Conservation (phyloP, 169 alveolate genomes). For the Plasmodium adleri region DNA sequence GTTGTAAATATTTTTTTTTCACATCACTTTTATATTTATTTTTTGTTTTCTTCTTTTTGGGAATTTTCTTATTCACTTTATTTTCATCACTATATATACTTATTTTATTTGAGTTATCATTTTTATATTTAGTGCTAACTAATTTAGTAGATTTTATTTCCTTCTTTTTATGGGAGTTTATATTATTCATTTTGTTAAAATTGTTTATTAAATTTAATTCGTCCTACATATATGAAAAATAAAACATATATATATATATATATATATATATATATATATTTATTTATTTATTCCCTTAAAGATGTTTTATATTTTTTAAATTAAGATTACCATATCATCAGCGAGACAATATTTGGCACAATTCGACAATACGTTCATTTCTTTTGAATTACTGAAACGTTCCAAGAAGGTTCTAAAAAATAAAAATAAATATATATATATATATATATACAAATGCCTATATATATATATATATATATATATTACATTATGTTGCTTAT, state of each 20-base stretch:
- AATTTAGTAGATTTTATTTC: slow-evolving; percentile 23
- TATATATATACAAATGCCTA: neutral
- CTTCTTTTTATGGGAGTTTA: slow-evolving; percentile 6
- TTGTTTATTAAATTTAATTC: slow-evolving; percentile 11
- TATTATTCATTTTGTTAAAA: neutral
- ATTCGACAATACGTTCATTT: slow-evolving; percentile 2
- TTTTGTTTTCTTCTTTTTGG: slow-evolving; percentile 42
- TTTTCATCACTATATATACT: slow-evolving; percentile 45
- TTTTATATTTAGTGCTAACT: slow-evolving; percentile 34
- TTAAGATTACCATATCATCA: slow-evolving; percentile 28
- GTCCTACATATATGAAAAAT: slow-evolving; percentile 6
- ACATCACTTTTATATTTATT: slow-evolving; percentile 11
- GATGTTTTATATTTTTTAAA: too few relatives aligned
- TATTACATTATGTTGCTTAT: slow-evolving; percentile 46
- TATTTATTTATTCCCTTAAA: too few relatives aligned
- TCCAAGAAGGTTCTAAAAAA: slow-evolving; percentile 41
- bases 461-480: neutral
- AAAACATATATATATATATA: too few relatives aligned
- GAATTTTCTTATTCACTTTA: slow-evolving; percentile 15
- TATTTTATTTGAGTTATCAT: slow-evolving; percentile 45
- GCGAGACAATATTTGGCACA: slow-evolving; percentile 52
- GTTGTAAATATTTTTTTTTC: slow-evolving; percentile 35
- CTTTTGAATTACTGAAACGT: slow-evolving; percentile 37
- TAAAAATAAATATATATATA: neutral
- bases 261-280: too few relatives aligned